Percentiles rank a stretch among this genome's conserved stretches.
These are phyloP conservation scores for Spongospora subterranea DNA, from an alignment of 208 protist species.

Conservation along the genomic window DNA sequence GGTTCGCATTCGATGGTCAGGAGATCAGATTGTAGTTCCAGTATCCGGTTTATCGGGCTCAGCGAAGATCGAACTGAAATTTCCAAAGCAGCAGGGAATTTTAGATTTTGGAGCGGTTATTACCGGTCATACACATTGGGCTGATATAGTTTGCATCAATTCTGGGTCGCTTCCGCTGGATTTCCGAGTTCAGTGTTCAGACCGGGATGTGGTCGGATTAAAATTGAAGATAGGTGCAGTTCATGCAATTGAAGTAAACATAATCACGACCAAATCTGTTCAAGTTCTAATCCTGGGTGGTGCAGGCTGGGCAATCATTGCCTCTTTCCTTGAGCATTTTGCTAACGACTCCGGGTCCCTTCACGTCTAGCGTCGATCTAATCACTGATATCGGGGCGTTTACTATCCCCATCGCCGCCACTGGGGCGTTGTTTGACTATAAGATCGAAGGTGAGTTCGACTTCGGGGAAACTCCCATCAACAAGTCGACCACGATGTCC, in stretches of 20 bases:
- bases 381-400: background rate
- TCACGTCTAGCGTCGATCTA: background rate
- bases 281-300: background rate
- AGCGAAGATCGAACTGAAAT: background rate
- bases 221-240: background rate
- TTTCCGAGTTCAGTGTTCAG: conserved; percentile 6
- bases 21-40: background rate
- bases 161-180: conserved; percentile 15
- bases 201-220: background rate
- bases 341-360: background rate
- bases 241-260: conserved; percentile 23
- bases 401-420: background rate
- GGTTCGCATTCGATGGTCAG: background rate
- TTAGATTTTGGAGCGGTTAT: background rate
- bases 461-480: conserved; percentile 34
- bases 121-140: background rate
- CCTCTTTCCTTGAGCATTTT: background rate
- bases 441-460: background rate
- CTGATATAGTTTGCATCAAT: conserved; percentile 33
- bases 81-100: background rate
- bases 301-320: background rate
- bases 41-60: background rate
- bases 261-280: background rate
- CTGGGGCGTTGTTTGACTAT: background rate
- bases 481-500: background rate